Evolutionary conservation across 2,329 filamentous ascomycete species (phyloP), one percentile per base, ranked within the genome.

Genomic region (Lasiodiplodia theobromae): DNA sequence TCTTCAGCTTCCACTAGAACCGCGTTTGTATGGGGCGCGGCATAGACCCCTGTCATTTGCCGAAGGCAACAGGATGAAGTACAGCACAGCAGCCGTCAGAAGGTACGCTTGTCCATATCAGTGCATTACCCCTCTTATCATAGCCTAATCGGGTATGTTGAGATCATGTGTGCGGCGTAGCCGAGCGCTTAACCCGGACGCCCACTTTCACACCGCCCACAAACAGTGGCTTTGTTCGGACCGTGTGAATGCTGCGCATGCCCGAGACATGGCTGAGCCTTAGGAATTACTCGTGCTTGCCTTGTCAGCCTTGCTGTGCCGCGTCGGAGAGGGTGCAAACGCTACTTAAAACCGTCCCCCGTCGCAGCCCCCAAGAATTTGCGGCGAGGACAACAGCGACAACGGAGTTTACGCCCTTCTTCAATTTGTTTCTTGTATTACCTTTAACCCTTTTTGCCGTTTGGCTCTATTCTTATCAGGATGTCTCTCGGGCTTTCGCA

Each of bases 101-200:
- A 53, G 51, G 31, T 21, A 12, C 60, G 47, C 60, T 64, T 64
- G 44, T 11, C 60, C 60, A 12, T 8, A 25, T 52, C 12, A 11
- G 47, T 52, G 7, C 25, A 18, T 21, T 18, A 25, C 47, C 60
- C 58, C 47, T 53, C 44, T 49, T 25, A 64, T 53, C 47, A 25
- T 38, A 52, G 3, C 47, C 31, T 16, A 3, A 11, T 64, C 28
- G 12, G 21, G 37, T 6, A 34, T n/a, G 37, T 25, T 57, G 16
- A 44, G 23, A 38, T 52, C 60, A 64, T 49, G 60, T 64, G 60
- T 64, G 60, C 60, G 60, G 60, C 60, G 60, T 11, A 53, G 60
- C 6, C 60, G 44, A 64, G 60, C 60, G 60, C 60, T 52, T 64
- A 64, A 23, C 44, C 60, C 21, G n/a, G 60, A 47, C 37, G 38